Evolutionary conservation across 352 stramenopile species (phyloP), one percentile per base, ranked within the genome.

Genomic region (Phytophthora palmivora): DNA sequence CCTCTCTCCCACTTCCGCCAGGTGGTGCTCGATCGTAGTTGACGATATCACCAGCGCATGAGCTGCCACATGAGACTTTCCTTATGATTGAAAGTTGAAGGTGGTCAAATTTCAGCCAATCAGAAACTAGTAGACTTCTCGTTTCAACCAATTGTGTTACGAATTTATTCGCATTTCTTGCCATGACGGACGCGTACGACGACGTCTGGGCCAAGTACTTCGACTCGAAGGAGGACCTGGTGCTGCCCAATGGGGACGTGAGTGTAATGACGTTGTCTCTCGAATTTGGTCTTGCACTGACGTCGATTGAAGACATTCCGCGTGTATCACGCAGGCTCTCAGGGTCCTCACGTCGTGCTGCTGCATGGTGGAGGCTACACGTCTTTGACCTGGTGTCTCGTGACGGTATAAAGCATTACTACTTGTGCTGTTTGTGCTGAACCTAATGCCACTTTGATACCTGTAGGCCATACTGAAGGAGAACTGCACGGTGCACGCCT

Each of bases 341-440:
- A 78, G 33, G 87, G 87, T 8, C 84, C 87, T 15, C 76, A 92
- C 45, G 63, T 96, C 22, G 81, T 97, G 43, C 68, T 95, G 52
- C 71, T 97, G 39, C 89, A 97, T 56, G 89, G 89, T 36, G 87
- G 82, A 16, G 89, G 89, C 52, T 93, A 94, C 70, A 91, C 84
- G 19, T 91, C 82, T 46, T 90, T 97, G 76, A 95, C 87, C 46
- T 97, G 88, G 84, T 87, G 82, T 54, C 71, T 94, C 15, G 76
- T 88, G 33, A 79, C 85, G 44, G 88, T 96, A 61, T 5, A 55
- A 43, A 9, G 0, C 24, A 8, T 12, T 49, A 2, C 14, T 26
- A 11, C 11, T 6, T 9, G 4, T 28, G 15, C 26, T 30, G 15
- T 1, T 26, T 18, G 9, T 7, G 5, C 18, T 43, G 21, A 22